A percentile compares a stretch with the other conserved stretches of the same genome.
These are phyloP conservation scores for Lathyrus sativus DNA, from an alignment of 306 rosid genomes.

Conservation along the genomic window DNA sequence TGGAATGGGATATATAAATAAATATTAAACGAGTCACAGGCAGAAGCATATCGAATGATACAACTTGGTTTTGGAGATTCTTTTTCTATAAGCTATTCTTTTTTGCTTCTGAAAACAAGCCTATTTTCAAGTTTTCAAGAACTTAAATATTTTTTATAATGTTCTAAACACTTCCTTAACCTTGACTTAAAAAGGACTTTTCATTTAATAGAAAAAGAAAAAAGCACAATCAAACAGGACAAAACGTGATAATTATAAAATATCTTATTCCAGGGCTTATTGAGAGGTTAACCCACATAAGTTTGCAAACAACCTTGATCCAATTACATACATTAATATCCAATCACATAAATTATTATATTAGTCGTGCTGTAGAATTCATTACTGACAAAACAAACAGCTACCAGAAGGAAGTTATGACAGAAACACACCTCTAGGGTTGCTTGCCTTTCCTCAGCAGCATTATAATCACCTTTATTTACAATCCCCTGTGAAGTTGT, in stretches of 20 bases:
- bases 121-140: not conserved
- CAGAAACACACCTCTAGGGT: slow-evolving; percentile 64
- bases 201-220: not conserved
- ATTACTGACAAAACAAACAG: slow-evolving; percentile 12
- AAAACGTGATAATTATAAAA: slow-evolving; percentile 17
- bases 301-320: slow-evolving; percentile 7
- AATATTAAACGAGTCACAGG: not conserved
- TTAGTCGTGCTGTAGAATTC: slow-evolving; percentile 15
- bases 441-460: slow-evolving; percentile 65
- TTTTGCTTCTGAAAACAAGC: slow-evolving; percentile 7
- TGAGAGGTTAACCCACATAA: slow-evolving; percentile 23
- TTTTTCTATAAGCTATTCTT: not conserved
- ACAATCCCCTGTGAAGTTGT: slow-evolving; percentile 52
- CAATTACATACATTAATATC: slow-evolving; percentile 6
- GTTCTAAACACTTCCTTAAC: not conserved
- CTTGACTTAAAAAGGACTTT: not conserved
- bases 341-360: slow-evolving; percentile 12
- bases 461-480: slow-evolving; percentile 49
- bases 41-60: slow-evolving; percentile 1
- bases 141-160: not conserved
- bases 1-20: slow-evolving; percentile 27
- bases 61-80: not conserved
- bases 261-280: slow-evolving; percentile 12
- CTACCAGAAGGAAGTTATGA: slow-evolving; percentile 22
- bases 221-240: not conserved